Evolutionary conservation across 1,139 yeast species (phyloP), one percentile per base, ranked within the genome.

Genomic region (Meyerozyma sp.): DNA sequence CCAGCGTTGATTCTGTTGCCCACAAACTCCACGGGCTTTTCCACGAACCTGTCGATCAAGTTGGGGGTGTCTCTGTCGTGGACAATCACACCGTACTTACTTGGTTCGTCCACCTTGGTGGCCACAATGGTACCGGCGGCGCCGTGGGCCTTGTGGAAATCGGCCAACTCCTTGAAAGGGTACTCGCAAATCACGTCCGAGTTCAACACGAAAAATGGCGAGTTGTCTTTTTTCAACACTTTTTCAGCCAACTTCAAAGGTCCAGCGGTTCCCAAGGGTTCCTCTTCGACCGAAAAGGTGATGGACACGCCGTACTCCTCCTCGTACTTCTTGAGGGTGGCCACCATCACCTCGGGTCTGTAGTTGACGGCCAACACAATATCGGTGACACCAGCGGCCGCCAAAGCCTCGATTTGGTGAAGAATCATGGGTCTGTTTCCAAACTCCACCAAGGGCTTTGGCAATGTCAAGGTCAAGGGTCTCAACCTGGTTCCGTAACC

Each of bases 401-500:
- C 97, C 56, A 94, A 79, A 44, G 98, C 96, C 75, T 93, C 98
- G 63, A 94, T 90, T 76, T 94, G 99, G 70, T 94, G 98, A 61
- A 89, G 77, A 59, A 86, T 86, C 94, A 86, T 86, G 61, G 98
- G 98, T 76, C 94, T 87, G 86, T 93, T 93, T 66, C 90, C 98
- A 62, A 93, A 93, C 73, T 94, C 99, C 52, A 94, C 98, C 70
- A 94, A 79, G 44, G 99, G 99, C 76, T 94, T 94, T 68, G 99
- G 99, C 55, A 87, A 80, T 46, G 98, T 91, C 62, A 94, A 79
- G 49, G 99, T 94, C 62, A 93, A 79, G 52, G 99, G 99, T 81
- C 99, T 91, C 77, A 93, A 86, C 77, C 99, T 94, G 63, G 99
- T 93, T 79, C 99, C 99, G 77, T 90, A 93, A 69, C 98, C 98